Evolutionary conservation across 129 eudicot species (phyloP), one percentile per base, ranked within the genome.

Genomic region (Chrysanthemum makinoi): DNA sequence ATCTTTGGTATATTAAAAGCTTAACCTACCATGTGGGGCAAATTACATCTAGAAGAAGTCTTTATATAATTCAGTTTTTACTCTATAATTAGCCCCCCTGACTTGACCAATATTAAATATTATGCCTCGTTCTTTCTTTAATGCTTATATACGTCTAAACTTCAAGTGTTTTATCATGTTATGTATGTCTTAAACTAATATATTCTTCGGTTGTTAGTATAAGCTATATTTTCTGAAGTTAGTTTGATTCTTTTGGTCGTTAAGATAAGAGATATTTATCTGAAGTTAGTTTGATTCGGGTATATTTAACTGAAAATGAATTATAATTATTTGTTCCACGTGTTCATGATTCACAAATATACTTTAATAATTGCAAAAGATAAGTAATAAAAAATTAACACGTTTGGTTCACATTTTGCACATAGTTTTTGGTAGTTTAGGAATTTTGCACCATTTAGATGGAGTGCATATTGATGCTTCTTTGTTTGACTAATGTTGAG

Each of bases 11-110:
- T 47, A 35, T 10, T 19, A 26, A 15, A 43, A 30, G 28, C 28
- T 24, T 72, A 26, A 62, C 62, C 54, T 61, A 16, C 62, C 54
- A 73, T 33, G 70, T 73, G 78, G 26, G 62, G 24, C 30, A 51
- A 12, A 3, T 35, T 35, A 5, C 6, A 35, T 35, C 14, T 33
- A 18, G 18, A 33, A 22, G 1, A 47, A 66, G 22, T 59, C 44
- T 67, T 68, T 16, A 30, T 26, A 58, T 75, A 44, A 56, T 68
- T 47, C 46, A 49, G 50, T 44, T 68, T 68, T 59, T 48, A 61
- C 30, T 19, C 51, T 17, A 46, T 46, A 59, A 26, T 26, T 26
- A 26, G 30, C 30, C 30, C 30, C 30, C 30, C 30, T 26, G 3
- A 26, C 30, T 26, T 26, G 30, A 26, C 30, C 30, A 26, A 26